A percentile compares a stretch with the other conserved stretches of the same genome.
phyloP scores from a whole-genome alignment of 2,329 filamentous ascomycete genomes.

The Pezicula rhizophila region DNA sequence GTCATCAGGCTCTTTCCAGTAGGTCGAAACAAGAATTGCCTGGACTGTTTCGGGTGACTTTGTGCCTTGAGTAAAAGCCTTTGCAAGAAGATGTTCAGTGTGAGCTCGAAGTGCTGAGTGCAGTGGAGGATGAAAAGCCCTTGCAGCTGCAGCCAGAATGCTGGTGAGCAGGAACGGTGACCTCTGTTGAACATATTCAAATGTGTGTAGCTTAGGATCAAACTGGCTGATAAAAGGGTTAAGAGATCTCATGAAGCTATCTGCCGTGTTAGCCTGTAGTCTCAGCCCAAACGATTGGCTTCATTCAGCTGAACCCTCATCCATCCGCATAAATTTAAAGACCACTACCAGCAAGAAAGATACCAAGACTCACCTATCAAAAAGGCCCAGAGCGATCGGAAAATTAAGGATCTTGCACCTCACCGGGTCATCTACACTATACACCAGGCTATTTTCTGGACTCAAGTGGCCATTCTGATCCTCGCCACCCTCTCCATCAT shows the following conservation, averaged over 20 bases:
- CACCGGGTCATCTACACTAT: slow-evolving; percentile 24
- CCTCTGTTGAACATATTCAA: slow-evolving; percentile 28
- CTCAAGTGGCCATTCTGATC: not conserved
- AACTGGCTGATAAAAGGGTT: slow-evolving; percentile 37
- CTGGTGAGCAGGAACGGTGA: slow-evolving; percentile 32
- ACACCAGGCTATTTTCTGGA: not conserved
- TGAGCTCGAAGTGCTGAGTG: slow-evolving; percentile 24
- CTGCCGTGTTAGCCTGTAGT: not conserved
- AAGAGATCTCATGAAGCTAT: slow-evolving; percentile 32
- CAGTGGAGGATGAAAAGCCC: slow-evolving; percentile 30
- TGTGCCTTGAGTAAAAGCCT: slow-evolving; percentile 26
- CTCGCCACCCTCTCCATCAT: not conserved
- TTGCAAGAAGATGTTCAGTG: slow-evolving; percentile 26
- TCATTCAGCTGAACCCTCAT: not conserved
- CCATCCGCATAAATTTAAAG: too few relatives aligned
- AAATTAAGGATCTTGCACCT: slow-evolving; percentile 21
- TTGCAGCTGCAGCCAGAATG: slow-evolving; percentile 30
- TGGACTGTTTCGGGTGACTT: slow-evolving; percentile 35
- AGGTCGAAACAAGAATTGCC: slow-evolving; percentile 33
- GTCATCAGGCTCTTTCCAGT: slow-evolving; percentile 37
- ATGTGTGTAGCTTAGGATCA: slow-evolving; percentile 32
- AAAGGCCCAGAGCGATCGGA: slow-evolving; percentile 25
- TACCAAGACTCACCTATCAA: slow-evolving; percentile 20
- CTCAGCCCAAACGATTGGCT: not conserved
- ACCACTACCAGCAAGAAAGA: too few relatives aligned